Evolutionary conservation across 108 stramenopile genomes (phyloP).

Genomic region (Chaetoceros tenuissimus): DNA sequence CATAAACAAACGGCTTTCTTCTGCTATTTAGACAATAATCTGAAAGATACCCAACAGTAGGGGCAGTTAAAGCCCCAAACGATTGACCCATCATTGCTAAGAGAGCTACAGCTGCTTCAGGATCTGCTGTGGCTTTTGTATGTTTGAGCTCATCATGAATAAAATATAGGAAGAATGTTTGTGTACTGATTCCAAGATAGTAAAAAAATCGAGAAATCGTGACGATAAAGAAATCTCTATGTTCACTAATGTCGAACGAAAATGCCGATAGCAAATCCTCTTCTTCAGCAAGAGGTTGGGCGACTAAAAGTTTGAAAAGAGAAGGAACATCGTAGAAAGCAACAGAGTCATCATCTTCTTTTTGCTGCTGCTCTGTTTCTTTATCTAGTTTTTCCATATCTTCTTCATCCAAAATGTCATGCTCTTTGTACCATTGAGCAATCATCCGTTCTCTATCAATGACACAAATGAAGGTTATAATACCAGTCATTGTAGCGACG

Average conservation of each 20-base stretch:
- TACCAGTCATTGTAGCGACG: conserved; percentile 18
- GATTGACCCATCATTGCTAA: conserved; percentile 38
- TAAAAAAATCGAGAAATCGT: conserved; percentile 52
- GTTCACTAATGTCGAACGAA: conserved; percentile 24
- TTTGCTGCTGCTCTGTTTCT: not conserved
- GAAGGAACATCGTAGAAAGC: not conserved
- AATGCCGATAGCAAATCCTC: conserved; percentile 21
- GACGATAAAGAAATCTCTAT: conserved; percentile 55
- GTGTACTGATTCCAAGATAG: conserved; percentile 50
- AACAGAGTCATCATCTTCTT: not conserved
- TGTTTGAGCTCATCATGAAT: conserved; percentile 33
- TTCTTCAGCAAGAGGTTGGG: not conserved
- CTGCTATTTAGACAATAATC: conserved; percentile 25
- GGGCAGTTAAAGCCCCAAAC: conserved; percentile 32
- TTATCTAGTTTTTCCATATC: not conserved
- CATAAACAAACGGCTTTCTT: conserved; percentile 50
- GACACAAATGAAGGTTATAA: conserved; percentile 24
- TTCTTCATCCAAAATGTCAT: not conserved
- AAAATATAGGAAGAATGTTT: conserved; percentile 46
- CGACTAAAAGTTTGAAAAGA: not conserved
- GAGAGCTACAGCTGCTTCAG: conserved; percentile 33
- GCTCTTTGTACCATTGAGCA: not conserved
- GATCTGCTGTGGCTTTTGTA: conserved; percentile 17
- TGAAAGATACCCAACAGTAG: conserved; percentile 45
- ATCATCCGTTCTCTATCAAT: conserved; percentile 26